phyloP scores from a whole-genome alignment of 179 eudicot species.

The Spergularia azorica region DNA sequence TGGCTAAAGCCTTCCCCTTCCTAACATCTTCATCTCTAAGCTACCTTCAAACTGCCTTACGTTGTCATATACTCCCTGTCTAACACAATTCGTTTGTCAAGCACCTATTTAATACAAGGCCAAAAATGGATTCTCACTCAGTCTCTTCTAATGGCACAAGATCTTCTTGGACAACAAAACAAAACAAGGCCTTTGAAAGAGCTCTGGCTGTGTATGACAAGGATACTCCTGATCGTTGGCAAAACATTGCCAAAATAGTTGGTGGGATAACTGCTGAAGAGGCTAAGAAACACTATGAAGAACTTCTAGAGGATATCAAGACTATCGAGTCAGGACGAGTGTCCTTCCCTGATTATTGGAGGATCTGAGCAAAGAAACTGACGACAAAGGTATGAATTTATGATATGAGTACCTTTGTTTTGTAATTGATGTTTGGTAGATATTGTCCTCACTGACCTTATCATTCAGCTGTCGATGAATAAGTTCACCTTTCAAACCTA shows the following conservation, averaged over 20 bases:
- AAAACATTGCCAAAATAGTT: slow-evolving; percentile 72
- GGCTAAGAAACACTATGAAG: slow-evolving; percentile 65
- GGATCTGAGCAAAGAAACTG: slow-evolving; percentile 14
- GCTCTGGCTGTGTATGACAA: slow-evolving; percentile 73
- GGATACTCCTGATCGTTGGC: slow-evolving; percentile 88
- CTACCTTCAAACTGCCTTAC: not conserved
- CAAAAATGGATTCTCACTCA: slow-evolving; percentile 20
- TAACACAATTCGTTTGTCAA: not conserved
- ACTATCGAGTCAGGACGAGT: slow-evolving; percentile 62
- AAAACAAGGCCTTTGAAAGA: slow-evolving; percentile 85
- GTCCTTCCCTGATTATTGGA: slow-evolving; percentile 40
- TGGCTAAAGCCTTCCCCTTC: slow-evolving; percentile 1
- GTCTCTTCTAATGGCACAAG: slow-evolving; percentile 26
- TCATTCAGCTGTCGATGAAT: slow-evolving; percentile 4
- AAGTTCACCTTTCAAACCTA: not conserved
- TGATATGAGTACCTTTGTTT: not conserved
- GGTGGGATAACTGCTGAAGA: slow-evolving; percentile 79
- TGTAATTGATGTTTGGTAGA: not conserved
- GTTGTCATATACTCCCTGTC: not conserved
- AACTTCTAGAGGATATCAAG: slow-evolving; percentile 61
- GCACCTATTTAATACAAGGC: not conserved
- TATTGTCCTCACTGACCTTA: not conserved
- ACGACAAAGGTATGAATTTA: slow-evolving; percentile 43
- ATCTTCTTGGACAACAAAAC: slow-evolving; percentile 65
- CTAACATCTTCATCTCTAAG: not conserved